phyloP scores from a whole-genome alignment of 1,284 basidiomycete genomes.

The Ustilago sp. region DNA sequence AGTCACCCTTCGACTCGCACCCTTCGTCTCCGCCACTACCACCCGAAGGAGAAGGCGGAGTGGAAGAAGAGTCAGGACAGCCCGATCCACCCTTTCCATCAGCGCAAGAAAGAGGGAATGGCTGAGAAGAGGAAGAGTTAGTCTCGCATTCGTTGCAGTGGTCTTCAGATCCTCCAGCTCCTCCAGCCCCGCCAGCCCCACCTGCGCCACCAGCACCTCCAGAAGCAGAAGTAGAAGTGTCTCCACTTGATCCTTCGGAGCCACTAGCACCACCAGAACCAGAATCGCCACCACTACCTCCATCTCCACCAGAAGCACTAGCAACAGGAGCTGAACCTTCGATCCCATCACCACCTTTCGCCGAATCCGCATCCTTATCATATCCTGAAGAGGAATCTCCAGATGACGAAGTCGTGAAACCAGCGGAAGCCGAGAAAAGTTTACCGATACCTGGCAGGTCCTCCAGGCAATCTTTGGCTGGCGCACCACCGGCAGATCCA shows the following conservation, averaged over 20 bases:
- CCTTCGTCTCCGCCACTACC: too few relatives aligned
- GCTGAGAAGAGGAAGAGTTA: too few relatives aligned
- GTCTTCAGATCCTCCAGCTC: background rate
- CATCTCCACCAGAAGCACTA: background rate
- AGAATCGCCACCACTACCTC: conserved; percentile 2
- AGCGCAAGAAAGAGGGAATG: too few relatives aligned
- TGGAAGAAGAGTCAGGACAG: too few relatives aligned
- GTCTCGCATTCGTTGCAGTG: too few relatives aligned
- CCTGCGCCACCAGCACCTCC: conserved; percentile 11
- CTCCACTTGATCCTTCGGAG: too few relatives aligned
- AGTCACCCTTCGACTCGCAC: too few relatives aligned
- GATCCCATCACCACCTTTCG: background rate
- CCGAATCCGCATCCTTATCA: too few relatives aligned
- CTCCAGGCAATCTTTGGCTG: conserved; percentile 18
- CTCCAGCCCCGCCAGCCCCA: background rate
- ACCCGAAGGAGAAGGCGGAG: too few relatives aligned
- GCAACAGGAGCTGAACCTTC: background rate
- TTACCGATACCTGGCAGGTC: background rate
- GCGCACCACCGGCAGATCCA: conserved; percentile 1
- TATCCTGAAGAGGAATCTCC: background rate
- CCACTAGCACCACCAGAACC: conserved; percentile 11
- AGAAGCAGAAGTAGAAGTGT: background rate
- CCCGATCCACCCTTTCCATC: too few relatives aligned
- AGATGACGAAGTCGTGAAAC: background rate
- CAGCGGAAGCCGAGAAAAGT: background rate